Evolutionary conservation across 2,329 filamentous ascomycete species (phyloP).

Genomic region (Pyrenochaeta sp.): DNA sequence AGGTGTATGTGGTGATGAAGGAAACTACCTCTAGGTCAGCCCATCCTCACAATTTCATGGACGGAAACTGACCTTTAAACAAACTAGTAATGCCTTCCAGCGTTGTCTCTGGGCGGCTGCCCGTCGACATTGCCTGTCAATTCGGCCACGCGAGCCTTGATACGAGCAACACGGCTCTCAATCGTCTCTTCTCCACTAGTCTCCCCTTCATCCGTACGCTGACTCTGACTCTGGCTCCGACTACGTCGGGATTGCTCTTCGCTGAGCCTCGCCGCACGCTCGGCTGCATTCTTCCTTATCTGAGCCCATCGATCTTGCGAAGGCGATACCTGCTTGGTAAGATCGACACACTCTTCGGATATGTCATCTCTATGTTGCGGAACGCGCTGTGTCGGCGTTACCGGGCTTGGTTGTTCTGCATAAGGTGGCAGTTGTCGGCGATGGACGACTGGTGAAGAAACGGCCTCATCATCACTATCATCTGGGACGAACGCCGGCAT

Average conservation of each 20-base stretch:
- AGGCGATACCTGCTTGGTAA: slow-evolving; percentile 46
- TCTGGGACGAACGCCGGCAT: slow-evolving; percentile 82
- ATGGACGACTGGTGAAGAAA: slow-evolving; percentile 30
- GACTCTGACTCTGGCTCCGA: slow-evolving; percentile 61
- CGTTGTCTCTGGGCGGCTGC: slow-evolving; percentile 21
- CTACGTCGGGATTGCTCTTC: slow-evolving; percentile 70
- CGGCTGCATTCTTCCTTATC: slow-evolving; percentile 92
- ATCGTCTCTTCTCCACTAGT: slow-evolving; percentile 98
- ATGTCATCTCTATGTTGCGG: slow-evolving; percentile 41
- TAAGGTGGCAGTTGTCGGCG: slow-evolving; percentile 26
- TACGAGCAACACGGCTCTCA: slow-evolving; percentile 93
- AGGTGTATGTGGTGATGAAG: slow-evolving; percentile 18
- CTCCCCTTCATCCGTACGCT: slow-evolving; percentile 79
- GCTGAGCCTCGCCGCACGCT: slow-evolving; percentile 73
- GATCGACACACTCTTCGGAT: slow-evolving; percentile 55
- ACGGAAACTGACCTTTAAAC: slow-evolving; percentile 20
- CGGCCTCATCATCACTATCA: slow-evolving; percentile 42
- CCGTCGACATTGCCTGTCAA: slow-evolving; percentile 70
- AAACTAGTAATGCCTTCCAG: slow-evolving; percentile 25
- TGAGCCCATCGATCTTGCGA: slow-evolving; percentile 88
- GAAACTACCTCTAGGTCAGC: slow-evolving; percentile 14
- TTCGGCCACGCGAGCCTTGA: slow-evolving; percentile 96
- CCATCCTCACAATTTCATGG: not conserved
- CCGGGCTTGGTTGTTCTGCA: slow-evolving; percentile 21
- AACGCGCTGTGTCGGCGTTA: slow-evolving; percentile 29